Percentiles rank a stretch among this genome's conserved stretches.
These are phyloP conservation scores for Tanacetum coccineum DNA, from an alignment of 129 eudicot genomes.

Conservation along the genomic window DNA sequence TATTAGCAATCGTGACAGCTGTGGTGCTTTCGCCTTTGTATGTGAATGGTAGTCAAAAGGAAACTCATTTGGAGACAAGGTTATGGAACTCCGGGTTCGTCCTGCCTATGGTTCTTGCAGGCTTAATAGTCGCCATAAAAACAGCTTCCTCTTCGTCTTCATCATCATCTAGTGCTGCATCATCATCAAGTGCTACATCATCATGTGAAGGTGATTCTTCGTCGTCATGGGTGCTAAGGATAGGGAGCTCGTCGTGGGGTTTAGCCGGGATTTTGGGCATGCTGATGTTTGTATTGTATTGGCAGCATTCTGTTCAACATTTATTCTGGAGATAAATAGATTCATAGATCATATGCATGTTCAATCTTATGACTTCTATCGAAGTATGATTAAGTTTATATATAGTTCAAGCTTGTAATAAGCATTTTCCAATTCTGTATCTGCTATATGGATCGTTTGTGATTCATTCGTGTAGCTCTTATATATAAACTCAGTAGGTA, in stretches of 20 bases:
- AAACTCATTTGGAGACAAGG: conserved; percentile 38
- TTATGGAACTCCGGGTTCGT: conserved; percentile 75
- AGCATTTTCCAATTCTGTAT: too few species aligned
- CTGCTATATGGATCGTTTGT: too few species aligned
- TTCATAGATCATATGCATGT: not conserved
- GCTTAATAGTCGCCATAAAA: conserved; percentile 74
- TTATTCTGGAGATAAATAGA: conserved; percentile 64
- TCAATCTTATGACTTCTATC: not conserved
- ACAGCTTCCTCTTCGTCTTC: conserved; percentile 48
- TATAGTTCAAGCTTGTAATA: too few species aligned
- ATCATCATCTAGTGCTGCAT: not conserved
- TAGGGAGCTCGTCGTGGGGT: conserved; percentile 78
- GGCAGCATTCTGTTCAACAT: conserved; percentile 66
- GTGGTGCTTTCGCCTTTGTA: conserved; percentile 75
- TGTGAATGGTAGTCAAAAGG: conserved; percentile 29
- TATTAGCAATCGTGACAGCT: conserved; percentile 54
- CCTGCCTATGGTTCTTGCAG: conserved; percentile 67
- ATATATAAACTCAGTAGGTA: too few species aligned
- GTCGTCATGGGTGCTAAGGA: conserved; percentile 35
- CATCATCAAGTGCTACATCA: conserved; percentile 2
- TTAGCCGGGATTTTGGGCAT: conserved; percentile 59
- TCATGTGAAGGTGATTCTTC: conserved; percentile 12
- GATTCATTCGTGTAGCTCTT: too few species aligned
- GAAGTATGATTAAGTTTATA: too few species aligned
- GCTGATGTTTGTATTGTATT: conserved; percentile 63